Conservation (phyloP, 2,329 filamentous ascomycete species). For the Exophiala alcalophila region DNA sequence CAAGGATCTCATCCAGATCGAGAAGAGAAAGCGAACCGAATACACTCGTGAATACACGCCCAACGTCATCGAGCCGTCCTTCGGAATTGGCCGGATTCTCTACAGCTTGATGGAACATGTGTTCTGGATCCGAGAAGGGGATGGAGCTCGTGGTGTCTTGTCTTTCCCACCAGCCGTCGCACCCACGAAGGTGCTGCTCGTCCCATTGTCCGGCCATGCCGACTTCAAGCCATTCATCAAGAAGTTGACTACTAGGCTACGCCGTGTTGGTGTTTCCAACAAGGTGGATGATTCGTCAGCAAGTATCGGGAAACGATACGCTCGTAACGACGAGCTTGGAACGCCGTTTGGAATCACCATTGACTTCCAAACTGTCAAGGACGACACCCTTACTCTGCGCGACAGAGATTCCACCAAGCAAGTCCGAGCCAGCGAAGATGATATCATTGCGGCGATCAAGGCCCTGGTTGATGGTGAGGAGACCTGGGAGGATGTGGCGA, state of each 20-base stretch:
- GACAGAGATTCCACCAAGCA: slow-evolving; percentile 90
- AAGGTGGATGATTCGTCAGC: slow-evolving; percentile 87
- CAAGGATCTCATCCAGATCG: slow-evolving; percentile 77
- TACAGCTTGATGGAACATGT: slow-evolving; percentile 91
- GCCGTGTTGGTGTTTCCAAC: slow-evolving; percentile 73
- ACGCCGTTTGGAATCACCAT: slow-evolving; percentile 92
- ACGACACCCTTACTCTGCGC: slow-evolving; percentile 79
- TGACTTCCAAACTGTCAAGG: slow-evolving; percentile 91
- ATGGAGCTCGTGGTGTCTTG: slow-evolving; percentile 79
- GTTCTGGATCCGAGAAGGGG: slow-evolving; percentile 85
- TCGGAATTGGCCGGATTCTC: slow-evolving; percentile 91
- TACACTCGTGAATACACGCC: slow-evolving; percentile 88
- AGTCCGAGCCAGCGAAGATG: slow-evolving; percentile 77
- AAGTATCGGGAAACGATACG: slow-evolving; percentile 91
- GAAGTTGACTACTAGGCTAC: slow-evolving; percentile 71
- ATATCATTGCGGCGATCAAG: slow-evolving; percentile 72
- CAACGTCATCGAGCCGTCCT: slow-evolving; percentile 96
- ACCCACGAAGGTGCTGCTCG: slow-evolving; percentile 92
- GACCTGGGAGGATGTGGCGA: slow-evolving; percentile 68
- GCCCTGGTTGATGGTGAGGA: slow-evolving; percentile 61
- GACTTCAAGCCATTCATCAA: slow-evolving; percentile 76
- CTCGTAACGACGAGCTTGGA: slow-evolving; percentile 91
- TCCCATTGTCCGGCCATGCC: slow-evolving; percentile 77
- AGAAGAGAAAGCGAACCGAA: slow-evolving; percentile 77
- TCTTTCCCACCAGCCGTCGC: slow-evolving; percentile 75